Evolutionary conservation across 352 stramenopile species (phyloP).

Genomic region (Globisporangium okanoganense): DNA sequence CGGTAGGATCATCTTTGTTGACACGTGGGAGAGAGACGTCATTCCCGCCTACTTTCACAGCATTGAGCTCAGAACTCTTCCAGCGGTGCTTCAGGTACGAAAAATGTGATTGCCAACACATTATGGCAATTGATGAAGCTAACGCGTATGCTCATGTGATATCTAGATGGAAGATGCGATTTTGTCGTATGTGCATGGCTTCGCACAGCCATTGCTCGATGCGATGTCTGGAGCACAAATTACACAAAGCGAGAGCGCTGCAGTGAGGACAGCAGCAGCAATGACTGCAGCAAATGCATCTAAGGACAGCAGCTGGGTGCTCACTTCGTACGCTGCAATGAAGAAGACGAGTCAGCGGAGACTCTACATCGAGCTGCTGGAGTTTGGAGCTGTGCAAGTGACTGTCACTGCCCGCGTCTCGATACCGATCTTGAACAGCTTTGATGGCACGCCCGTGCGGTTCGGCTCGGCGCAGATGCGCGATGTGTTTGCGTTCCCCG

Average conservation of each 20-base stretch:
- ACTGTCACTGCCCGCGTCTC: conserved; percentile 76
- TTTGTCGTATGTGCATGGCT: conserved; percentile 39
- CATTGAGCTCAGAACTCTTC: conserved; percentile 52
- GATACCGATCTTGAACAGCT: conserved; percentile 75
- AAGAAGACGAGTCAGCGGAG: conserved; percentile 40
- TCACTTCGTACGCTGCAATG: conserved; percentile 15
- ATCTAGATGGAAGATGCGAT: conserved; percentile 56
- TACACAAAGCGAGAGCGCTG: neutral
- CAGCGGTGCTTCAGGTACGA: conserved; percentile 64
- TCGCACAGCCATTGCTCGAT: conserved; percentile 41
- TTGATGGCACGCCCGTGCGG: conserved; percentile 70
- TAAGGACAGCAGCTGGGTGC: conserved; percentile 3
- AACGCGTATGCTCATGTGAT: neutral
- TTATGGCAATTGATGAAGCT: neutral
- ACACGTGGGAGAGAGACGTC: conserved; percentile 37
- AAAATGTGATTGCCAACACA: neutral
- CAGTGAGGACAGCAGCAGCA: neutral
- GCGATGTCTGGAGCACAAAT: conserved; percentile 14
- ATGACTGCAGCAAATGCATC: neutral
- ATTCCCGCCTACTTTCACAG: conserved; percentile 68
- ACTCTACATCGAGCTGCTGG: conserved; percentile 59
- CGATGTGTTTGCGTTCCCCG: conserved; percentile 69
- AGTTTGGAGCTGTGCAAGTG: conserved; percentile 52
- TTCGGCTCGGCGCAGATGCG: conserved; percentile 52
- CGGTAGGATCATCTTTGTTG: conserved; percentile 48